Conservation (phyloP, 2,329 filamentous ascomycete genomes). For the Apiospora saccharicola region DNA sequence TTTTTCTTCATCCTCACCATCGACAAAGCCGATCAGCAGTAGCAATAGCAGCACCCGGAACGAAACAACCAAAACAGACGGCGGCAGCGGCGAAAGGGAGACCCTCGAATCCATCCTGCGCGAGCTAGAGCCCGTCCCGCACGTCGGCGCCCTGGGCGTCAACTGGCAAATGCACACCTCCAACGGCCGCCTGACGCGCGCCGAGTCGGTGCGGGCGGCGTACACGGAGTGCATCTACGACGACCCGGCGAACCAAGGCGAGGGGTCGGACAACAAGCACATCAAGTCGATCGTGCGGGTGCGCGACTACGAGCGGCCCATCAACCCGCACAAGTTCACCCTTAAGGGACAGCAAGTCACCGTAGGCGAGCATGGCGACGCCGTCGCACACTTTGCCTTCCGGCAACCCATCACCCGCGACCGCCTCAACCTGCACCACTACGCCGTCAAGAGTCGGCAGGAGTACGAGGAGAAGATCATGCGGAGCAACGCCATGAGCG, state of each 20-base stretch:
- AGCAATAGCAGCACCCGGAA: background rate
- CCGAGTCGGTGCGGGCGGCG: slow-evolving; percentile 34
- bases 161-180: slow-evolving; percentile 44
- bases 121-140: slow-evolving; percentile 35
- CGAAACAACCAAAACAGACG: background rate
- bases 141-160: slow-evolving; percentile 41
- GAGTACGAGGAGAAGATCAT: slow-evolving; percentile 41
- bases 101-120: slow-evolving; percentile 38
- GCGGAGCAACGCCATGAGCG: slow-evolving; percentile 37
- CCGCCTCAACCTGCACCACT: slow-evolving; percentile 43
- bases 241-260: slow-evolving; percentile 29
- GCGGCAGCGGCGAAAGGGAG: slow-evolving; percentile 25
- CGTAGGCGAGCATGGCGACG: slow-evolving; percentile 39
- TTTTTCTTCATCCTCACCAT: background rate
- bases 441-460: slow-evolving; percentile 42
- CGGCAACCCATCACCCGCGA: slow-evolving; percentile 40
- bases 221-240: slow-evolving; percentile 43
- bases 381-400: slow-evolving; percentile 32
- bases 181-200: slow-evolving; percentile 36
- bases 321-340: slow-evolving; percentile 38
- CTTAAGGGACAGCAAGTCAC: slow-evolving; percentile 30
- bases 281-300: slow-evolving; percentile 44
- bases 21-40: background rate
- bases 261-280: slow-evolving; percentile 38
- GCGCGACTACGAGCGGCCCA: slow-evolving; percentile 30